A percentile compares a stretch with the other conserved stretches of the same genome.
Conservation (phyloP, 2,329 filamentous ascomycete genomes). For the Aspergillus latus region DNA sequence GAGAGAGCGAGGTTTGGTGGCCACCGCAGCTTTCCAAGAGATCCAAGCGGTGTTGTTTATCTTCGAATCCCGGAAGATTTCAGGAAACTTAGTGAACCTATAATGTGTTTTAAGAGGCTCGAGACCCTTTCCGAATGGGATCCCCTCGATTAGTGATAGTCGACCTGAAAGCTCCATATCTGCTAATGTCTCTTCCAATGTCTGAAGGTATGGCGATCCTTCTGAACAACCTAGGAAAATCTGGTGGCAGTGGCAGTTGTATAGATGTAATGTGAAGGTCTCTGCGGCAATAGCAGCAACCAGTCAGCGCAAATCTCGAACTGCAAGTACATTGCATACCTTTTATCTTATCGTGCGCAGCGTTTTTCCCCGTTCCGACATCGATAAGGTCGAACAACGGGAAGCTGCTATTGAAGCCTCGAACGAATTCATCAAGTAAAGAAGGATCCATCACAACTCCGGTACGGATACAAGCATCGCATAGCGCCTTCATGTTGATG, state of each 20-base stretch:
- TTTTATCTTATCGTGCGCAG: conserved; percentile 50
- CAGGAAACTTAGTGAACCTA: conserved; percentile 50
- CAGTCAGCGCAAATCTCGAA: conserved; percentile 27
- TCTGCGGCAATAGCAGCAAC: conserved; percentile 38
- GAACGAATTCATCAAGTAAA: conserved; percentile 53
- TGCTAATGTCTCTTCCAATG: conserved; percentile 52
- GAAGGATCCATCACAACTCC: conserved; percentile 46
- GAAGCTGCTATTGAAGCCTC: conserved; percentile 55
- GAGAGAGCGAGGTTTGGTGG: conserved; percentile 29
- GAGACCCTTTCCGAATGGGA: conserved; percentile 57
- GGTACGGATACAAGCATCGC: conserved; percentile 48
- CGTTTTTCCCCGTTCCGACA: conserved; percentile 46
- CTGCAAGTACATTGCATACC: conserved; percentile 35
- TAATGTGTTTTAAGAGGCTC: conserved; percentile 49
- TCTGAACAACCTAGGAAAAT: conserved; percentile 61
- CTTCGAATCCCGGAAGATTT: conserved; percentile 56
- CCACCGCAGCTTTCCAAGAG: conserved; percentile 34
- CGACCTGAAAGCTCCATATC: conserved; percentile 48
- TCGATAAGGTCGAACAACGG: conserved; percentile 54
- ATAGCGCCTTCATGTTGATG: conserved; percentile 53
- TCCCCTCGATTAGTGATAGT: conserved; percentile 58
- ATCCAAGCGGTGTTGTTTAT: conserved; percentile 39
- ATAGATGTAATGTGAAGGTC: conserved; percentile 55
- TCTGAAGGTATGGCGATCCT: conserved; percentile 54
- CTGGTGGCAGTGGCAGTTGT: conserved; percentile 61